Base-by-base conservation (phyloP, 2,329 filamentous ascomycete species). In the Furcasterigmium sp. region DNA sequence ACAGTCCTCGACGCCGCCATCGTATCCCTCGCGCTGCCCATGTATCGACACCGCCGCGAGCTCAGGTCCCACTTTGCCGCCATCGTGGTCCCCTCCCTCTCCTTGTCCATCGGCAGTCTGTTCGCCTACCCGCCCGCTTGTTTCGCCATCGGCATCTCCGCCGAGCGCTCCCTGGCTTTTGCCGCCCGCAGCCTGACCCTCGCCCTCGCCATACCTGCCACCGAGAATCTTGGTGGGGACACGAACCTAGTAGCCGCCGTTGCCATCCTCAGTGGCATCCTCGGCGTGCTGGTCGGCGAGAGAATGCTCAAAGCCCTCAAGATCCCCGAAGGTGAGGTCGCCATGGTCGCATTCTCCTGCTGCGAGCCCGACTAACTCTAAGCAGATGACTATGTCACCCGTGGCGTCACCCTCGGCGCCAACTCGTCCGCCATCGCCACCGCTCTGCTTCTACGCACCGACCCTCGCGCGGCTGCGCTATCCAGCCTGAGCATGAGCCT, bases 321-420 rank as follows among this genome's bases (percentile, higher is more conserved):
- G 44, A 74, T 82, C 4, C 76, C 75, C 0, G 72, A 80, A 57
- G 72, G 72, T 73, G 43, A 52, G 62, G 37, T n/a, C n/a, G 13
- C n/a, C n/a, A n/a, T n/a, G n/a, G n/a, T n/a, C n/a, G n/a, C n/a
- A 26, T 14, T 18, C 9, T 34, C 17, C 3, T 17, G 21, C 10
- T 21, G n/a, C n/a, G n/a, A n/a, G n/a, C n/a, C n/a, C n/a, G n/a
- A n/a, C n/a, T n/a, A n/a, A n/a, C n/a, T n/a, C n/a, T n/a, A n/a
- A n/a, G n/a, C n/a, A 73, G 78, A 82, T 51, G 79, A 82, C 56
- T 83, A 82, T 47, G 76, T 82, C 26, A 81, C 77, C 2, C 63
- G 76, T n/a, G 78, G 79, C 9, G 75, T 83, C 4, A 76, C 76
- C 2, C 56, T 82, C n/a, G 78, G 78, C 4, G 74, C 73, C 2